Evolutionary conservation across 169 alveolate genomes (phyloP), one percentile per base, ranked within the genome.

Genomic region (Plasmodium knowlesi): DNA sequence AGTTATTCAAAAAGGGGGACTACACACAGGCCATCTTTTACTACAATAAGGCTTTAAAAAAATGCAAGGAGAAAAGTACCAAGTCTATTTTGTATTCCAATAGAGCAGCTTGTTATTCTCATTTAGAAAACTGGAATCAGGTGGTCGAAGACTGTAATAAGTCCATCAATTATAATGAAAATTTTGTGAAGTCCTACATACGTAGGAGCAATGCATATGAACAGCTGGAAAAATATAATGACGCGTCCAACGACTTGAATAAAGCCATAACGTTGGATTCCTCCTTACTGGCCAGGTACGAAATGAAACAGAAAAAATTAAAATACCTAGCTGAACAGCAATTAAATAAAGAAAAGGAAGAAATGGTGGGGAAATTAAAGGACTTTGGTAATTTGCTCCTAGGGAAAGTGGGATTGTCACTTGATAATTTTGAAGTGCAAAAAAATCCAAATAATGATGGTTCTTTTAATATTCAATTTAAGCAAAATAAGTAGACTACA

Each of bases 401-500:
- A 61, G 99, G 99, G n/a, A 98, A 98, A 74, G 97, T 98, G 79
- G 99, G 99, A 1, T 95, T 98, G 12, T 97, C 99, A 14, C 96
- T 98, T 22, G 99, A 98, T 92, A 98, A 98, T 93, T 98, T 98
- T 96, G 97, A 98, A 90, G 99, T 98, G 50, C 97, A 98, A 71
- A 98, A 98, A 86, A 98, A 98, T 94, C 98, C 98, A 6, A 98
- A 98, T 74, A 97, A 97, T 37, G 94, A 89, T 67, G 99, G 99
- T 1, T 96, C 99, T 50, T 98, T 98, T 96, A 98, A 97, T 84
- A 98, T 98, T 22, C 98, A 97, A 43, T 98, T 98, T 96, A 97
- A 97, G 89, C 99, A 97, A 88, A 96, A 96, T 84, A 89, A 89
- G 74, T 89, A 41, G 19, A 39, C 16, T 19, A 10, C 43, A 28